phyloP scores from a whole-genome alignment of 345 rosid species.

The Kernera saxatilis region DNA sequence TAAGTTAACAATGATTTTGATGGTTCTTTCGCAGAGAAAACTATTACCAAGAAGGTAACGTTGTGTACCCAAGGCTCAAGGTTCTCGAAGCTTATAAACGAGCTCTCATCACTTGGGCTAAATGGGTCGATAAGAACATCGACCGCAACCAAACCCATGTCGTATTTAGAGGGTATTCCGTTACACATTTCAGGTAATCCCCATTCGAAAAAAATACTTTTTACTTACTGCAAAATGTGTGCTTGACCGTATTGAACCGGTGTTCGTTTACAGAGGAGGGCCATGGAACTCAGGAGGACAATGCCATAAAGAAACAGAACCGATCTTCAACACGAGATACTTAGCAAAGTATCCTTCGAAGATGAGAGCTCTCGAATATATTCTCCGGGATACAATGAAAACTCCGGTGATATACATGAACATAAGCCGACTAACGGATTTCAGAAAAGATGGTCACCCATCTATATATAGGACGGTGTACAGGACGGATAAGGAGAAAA shows the following conservation, averaged over 20 bases:
- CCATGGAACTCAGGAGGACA: slow-evolving; percentile 91
- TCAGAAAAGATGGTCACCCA: slow-evolving; percentile 85
- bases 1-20: neutral
- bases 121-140: slow-evolving; percentile 72
- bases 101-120: slow-evolving; percentile 82
- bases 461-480: slow-evolving; percentile 61
- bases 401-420: slow-evolving; percentile 63
- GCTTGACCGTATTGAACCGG: neutral
- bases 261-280: slow-evolving; percentile 50
- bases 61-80: slow-evolving; percentile 68
- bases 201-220: neutral
- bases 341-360: slow-evolving; percentile 70
- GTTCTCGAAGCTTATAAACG: slow-evolving; percentile 73
- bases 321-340: slow-evolving; percentile 46
- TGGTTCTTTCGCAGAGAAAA: slow-evolving; percentile 46
- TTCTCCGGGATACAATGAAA: slow-evolving; percentile 48
- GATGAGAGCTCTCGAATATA: slow-evolving; percentile 64
- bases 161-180: slow-evolving; percentile 79
- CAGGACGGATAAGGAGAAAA: slow-evolving; percentile 42
- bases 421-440: slow-evolving; percentile 72
- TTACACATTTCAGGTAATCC: slow-evolving; percentile 69
- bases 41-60: slow-evolving; percentile 82
- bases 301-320: slow-evolving; percentile 79
- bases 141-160: slow-evolving; percentile 47
- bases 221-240: neutral